Evolutionary conservation across 2,329 filamentous ascomycete genomes (phyloP), one percentile per base, ranked within the genome.

Genomic region (Diaporthe ampelina): DNA sequence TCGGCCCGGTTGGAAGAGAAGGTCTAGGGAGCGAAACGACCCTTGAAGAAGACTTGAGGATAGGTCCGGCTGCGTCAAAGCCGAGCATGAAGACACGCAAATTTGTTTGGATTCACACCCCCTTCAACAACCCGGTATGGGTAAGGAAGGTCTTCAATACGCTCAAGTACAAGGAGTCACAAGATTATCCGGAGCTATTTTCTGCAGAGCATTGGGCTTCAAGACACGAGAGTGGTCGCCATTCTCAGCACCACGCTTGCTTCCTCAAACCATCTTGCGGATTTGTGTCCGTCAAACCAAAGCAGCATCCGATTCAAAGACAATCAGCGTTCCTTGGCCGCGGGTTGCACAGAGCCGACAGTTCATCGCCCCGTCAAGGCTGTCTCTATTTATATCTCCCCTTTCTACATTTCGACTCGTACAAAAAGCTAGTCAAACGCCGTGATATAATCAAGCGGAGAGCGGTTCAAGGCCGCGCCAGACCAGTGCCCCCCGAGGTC

Each of bases 341-440:
- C 7, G 40, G 26, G 2, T 19, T 63, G 15, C 40, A 63, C 29
- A 40, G 59, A 5, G 11, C 24, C 24, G 59, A 63, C 40, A 63
- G 59, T 7, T 29, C 24, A 32, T 32, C 40, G 40, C 59, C 59
- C 48, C 54, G 68, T 0, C 68, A 59, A 40, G 68, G 15, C 24
- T 32, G 26, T 76, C 1, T 85, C 84, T 72, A 82, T 87, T 0
- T 88, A 85, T 58, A 79, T 88, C 0, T 88, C 86, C 74, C 79
- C 0, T 90, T 91, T 77, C 84, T 92, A 0, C 89, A 91, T 74
- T 92, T 89, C 79, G 90, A 91, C 76, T 89, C 88, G 0, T 92
- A 91, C 78, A 85, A 86, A 71, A 86, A 86, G 43, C 80, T 91
- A 0, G 82, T 91, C 3, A 85, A 85, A 58, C 85, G 90, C 1